A percentile compares a stretch with the other conserved stretches of the same genome.
Conservation (phyloP, 192 early-diverging fungal genomes). For the Gryganskiella cystojenkinii region DNA sequence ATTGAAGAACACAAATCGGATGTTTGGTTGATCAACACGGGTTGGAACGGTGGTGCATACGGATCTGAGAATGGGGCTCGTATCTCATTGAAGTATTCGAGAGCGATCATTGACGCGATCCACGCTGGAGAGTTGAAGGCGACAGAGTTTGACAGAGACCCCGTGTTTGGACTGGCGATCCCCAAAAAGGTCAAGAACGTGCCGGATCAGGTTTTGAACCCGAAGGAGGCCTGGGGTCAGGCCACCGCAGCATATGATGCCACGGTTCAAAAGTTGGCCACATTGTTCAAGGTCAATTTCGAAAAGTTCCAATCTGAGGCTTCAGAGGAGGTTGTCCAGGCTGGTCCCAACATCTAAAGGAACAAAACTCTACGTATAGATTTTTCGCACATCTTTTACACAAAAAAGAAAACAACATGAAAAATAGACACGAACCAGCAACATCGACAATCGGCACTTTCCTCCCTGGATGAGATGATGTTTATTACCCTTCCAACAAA, state of each 20-base stretch:
- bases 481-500: too few relatives aligned
- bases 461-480: too few relatives aligned
- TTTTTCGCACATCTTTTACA: too few relatives aligned
- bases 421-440: too few relatives aligned
- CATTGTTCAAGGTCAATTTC: background rate
- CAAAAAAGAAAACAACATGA: too few relatives aligned
- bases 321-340: background rate
- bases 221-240: background rate
- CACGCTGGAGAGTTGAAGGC: conserved; percentile 89
- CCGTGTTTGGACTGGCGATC: too few relatives aligned
- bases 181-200: background rate
- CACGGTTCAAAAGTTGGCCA: background rate
- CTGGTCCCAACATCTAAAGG: background rate
- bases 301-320: conserved; percentile 2
- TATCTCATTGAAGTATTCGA: conserved; percentile 95
- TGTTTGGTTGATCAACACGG: conserved; percentile 98
- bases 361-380: too few relatives aligned
- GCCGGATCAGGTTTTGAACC: background rate
- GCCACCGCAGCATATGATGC: background rate
- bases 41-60: conserved; percentile 97
- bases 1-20: conserved; percentile 85
- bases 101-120: conserved; percentile 97
- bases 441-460: too few relatives aligned
- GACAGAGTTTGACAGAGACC: too few relatives aligned
- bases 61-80: conserved; percentile 81